These are phyloP conservation scores for Lavandula angustifolia DNA, from an alignment of 257 asterid species.

Conservation along the genomic window DNA sequence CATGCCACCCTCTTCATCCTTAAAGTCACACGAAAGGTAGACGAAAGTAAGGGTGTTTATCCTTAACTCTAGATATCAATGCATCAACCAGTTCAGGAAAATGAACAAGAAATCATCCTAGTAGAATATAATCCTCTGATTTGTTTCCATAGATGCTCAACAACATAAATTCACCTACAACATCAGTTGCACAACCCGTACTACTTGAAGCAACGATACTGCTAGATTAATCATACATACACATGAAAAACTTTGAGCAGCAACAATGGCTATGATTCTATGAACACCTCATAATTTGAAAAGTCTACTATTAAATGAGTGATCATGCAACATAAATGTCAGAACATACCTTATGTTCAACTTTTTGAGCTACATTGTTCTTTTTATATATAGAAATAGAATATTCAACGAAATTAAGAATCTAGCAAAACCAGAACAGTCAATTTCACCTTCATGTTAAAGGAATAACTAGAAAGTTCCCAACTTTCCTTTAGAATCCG, in stretches of 20 bases:
- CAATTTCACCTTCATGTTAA: background rate
- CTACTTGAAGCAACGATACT: background rate
- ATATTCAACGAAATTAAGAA: slow-evolving; percentile 16
- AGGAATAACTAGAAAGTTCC: slow-evolving; percentile 1
- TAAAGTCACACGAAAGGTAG: slow-evolving; percentile 11
- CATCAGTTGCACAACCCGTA: slow-evolving; percentile 2
- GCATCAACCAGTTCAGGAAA: background rate
- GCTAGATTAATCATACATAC: background rate
- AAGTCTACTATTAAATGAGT: slow-evolving; percentile 18
- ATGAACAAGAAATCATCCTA: background rate
- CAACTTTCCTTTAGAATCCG: background rate
- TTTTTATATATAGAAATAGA: background rate
- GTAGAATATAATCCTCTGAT: background rate
- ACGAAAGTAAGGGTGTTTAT: slow-evolving; percentile 16
- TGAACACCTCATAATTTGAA: background rate
- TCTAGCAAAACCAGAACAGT: slow-evolving; percentile 12
- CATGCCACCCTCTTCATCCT: slow-evolving; percentile 52
- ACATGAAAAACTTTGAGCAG: background rate
- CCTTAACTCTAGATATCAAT: background rate
- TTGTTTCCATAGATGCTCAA: background rate
- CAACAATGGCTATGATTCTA: background rate
- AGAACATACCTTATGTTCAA: background rate
- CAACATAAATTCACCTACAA: background rate
- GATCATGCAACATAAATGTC: slow-evolving; percentile 17
- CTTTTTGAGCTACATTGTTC: background rate